Conservation (phyloP, 2,329 filamentous ascomycete species). For the Magnaporthales sp. region DNA sequence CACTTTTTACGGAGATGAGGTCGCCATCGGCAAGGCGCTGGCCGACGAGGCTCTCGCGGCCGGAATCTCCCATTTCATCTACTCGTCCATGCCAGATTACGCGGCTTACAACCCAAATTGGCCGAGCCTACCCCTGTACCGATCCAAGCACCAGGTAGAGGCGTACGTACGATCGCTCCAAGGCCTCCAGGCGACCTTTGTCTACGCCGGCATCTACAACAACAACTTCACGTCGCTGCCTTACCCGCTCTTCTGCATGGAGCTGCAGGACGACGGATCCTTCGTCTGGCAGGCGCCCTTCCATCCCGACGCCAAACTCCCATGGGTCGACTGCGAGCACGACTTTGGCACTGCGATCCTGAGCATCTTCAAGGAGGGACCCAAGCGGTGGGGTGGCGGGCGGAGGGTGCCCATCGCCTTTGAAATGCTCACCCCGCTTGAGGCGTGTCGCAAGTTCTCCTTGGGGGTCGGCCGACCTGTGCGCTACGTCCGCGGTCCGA, state of each 20-base stretch:
- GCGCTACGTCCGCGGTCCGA: slow-evolving; percentile 66
- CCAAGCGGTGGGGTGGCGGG: slow-evolving; percentile 68
- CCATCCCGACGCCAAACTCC: slow-evolving; percentile 77
- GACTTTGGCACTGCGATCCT: slow-evolving; percentile 87
- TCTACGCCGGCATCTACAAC: slow-evolving; percentile 97
- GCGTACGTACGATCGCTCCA: slow-evolving; percentile 73
- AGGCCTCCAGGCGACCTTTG: slow-evolving; percentile 78
- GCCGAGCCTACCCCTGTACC: slow-evolving; percentile 84
- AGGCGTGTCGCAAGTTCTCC: slow-evolving; percentile 75
- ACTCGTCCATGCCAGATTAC: slow-evolving; percentile 96
- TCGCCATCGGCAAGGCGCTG: slow-evolving; percentile 77
- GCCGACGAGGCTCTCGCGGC: slow-evolving; percentile 83
- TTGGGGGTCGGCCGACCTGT: slow-evolving; percentile 71
- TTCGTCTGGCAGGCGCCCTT: slow-evolving; percentile 94
- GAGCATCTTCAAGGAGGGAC: slow-evolving; percentile 91
- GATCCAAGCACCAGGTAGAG: slow-evolving; percentile 85
- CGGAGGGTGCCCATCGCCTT: slow-evolving; percentile 79
- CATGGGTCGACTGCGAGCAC: slow-evolving; percentile 94
- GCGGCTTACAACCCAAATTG: slow-evolving; percentile 66
- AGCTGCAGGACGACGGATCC: slow-evolving; percentile 72
- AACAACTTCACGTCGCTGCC: slow-evolving; percentile 94
- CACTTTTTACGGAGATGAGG: slow-evolving; percentile 91
- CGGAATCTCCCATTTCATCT: slow-evolving; percentile 84
- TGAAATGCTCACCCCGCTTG: slow-evolving; percentile 73
- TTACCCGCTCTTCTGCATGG: slow-evolving; percentile 95